Base-by-base conservation (phyloP, 2,329 filamentous ascomycete genomes). In the Xylaria multiplex region DNA sequence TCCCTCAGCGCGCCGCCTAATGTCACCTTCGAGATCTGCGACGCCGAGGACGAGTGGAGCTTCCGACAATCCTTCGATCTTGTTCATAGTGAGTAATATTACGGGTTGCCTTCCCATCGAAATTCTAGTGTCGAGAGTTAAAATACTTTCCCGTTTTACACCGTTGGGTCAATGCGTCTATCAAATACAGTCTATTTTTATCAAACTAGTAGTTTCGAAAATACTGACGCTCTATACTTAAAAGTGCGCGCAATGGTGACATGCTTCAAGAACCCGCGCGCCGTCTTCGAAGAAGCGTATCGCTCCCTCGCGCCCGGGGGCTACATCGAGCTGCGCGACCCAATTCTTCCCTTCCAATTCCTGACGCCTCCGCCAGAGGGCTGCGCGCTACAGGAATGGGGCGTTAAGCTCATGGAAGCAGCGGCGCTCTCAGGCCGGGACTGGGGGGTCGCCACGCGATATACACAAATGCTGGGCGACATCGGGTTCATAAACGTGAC, bases 31-130 rank as follows among this genome's bases (percentile, higher is more conserved):
- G 70, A 74, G 66, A 74, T 74, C 69, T 69, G 62, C 65, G 73
- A 74, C 58, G 71, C 70, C 55, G 72, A 74, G 55, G 72, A 74
- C 55, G 73, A 74, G 54, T 74, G 73, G 72, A 62, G 55, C 22
- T 70, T 72, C 50, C 53, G 54, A 19, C 55, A 59, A 8, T 67
- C 66, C 24, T 74, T 74, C 50, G 70, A 74, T 58, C 67, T 73
- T 35, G 59, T 74, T 30, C 73, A 74, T 53, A 70, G 64, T 66
- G 32, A 59, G 64, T 64, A n/a, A n/a, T 3, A n/a, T 30, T 8
- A 16, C 42, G 19, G 19, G 14, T 24, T 2, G 4, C 50, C 4
- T 22, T 19, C 35, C 22, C 24, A 3, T 5, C 9, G 2, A 14
- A 13, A 19, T 19, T 11, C 13, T 40, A 14, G 9, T 40, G 11